Percentiles rank a stretch among this genome's conserved stretches.
These are phyloP conservation scores for Pyrenophora seminiperda DNA, from an alignment of 2,329 filamentous ascomycete species.

Conservation along the genomic window DNA sequence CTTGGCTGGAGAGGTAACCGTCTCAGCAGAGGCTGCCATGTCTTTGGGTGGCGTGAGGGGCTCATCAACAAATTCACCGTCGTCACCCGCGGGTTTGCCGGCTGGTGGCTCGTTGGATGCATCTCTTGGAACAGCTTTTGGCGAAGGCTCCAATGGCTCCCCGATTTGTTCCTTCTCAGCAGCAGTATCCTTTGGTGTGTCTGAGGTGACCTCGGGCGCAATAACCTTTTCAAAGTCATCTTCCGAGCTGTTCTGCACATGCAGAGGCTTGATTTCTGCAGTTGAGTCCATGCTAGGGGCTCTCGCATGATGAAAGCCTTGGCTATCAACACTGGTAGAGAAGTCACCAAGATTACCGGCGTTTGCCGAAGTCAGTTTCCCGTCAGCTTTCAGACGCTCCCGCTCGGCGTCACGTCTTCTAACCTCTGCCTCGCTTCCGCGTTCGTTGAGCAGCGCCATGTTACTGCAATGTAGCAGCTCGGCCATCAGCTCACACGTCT, in stretches of 20 bases:
- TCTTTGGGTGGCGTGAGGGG: constrained; percentile 65
- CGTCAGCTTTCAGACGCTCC: constrained; percentile 76
- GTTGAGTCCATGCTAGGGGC: constrained; percentile 57
- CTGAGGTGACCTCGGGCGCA: constrained; percentile 70
- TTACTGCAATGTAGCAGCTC: constrained; percentile 97
- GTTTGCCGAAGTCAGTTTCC: constrained; percentile 67
- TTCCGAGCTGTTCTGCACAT: constrained; percentile 80
- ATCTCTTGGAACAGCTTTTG: constrained; percentile 52
- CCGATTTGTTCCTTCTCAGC: constrained; percentile 58
- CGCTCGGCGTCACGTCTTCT: constrained; percentile 78
- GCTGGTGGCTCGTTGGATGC: constrained; percentile 29
- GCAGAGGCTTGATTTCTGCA: constrained; percentile 72
- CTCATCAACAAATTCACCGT: constrained; percentile 79
- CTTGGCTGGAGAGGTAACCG: constrained; percentile 28
- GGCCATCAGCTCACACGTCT: constrained; percentile 98
- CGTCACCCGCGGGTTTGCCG: constrained; percentile 43
- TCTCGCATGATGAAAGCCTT: constrained; percentile 58
- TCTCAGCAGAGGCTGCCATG: constrained; percentile 22
- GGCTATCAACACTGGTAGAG: constrained; percentile 58
- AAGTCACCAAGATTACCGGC: constrained; percentile 63
- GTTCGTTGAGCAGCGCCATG: constrained; percentile 93
- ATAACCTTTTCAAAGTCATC: constrained; percentile 94
- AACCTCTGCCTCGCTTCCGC: constrained; percentile 86
- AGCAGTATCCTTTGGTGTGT: constrained; percentile 58
- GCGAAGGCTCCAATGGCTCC: constrained; percentile 46